These are phyloP conservation scores for Pichia phayaonensis DNA, from an alignment of 805 yeast genomes.

Conservation along the genomic window DNA sequence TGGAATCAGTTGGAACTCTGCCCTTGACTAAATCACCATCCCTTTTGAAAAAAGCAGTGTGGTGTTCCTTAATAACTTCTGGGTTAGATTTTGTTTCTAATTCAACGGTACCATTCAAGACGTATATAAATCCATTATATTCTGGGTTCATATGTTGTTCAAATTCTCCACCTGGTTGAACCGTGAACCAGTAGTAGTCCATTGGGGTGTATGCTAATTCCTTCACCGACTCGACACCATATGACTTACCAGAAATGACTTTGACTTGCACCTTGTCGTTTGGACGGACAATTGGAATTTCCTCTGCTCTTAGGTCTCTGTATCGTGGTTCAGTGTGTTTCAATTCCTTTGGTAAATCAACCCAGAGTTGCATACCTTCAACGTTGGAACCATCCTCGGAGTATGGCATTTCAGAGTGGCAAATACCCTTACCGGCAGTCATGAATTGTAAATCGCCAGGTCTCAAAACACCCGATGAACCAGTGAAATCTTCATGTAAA, in stretches of 20 bases:
- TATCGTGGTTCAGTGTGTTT: conserved; percentile 67
- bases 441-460: conserved; percentile 87
- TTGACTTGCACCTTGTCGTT: conserved; percentile 56
- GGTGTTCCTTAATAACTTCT: conserved; percentile 35
- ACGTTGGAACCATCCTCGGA: conserved; percentile 39
- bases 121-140: conserved; percentile 65
- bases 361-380: conserved; percentile 82
- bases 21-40: conserved; percentile 63
- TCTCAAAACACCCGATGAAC: conserved; percentile 64
- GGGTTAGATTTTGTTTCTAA: conserved; percentile 30
- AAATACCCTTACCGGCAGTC: conserved; percentile 88
- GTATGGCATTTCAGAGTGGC: conserved; percentile 83
- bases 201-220: conserved; percentile 81
- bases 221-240: conserved; percentile 65
- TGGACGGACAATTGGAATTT: conserved; percentile 63
- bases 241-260: conserved; percentile 71
- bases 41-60: conserved; percentile 55
- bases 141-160: conserved; percentile 50
- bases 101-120: conserved; percentile 51
- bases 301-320: conserved; percentile 62
- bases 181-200: conserved; percentile 57
- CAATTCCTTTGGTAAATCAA: conserved; percentile 60
- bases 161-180: conserved; percentile 59
- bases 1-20: conserved; percentile 36
- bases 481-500: conserved; percentile 84